Conservation (phyloP, 31 red algal genomes). For the Pterothamnion heteromorphum region DNA sequence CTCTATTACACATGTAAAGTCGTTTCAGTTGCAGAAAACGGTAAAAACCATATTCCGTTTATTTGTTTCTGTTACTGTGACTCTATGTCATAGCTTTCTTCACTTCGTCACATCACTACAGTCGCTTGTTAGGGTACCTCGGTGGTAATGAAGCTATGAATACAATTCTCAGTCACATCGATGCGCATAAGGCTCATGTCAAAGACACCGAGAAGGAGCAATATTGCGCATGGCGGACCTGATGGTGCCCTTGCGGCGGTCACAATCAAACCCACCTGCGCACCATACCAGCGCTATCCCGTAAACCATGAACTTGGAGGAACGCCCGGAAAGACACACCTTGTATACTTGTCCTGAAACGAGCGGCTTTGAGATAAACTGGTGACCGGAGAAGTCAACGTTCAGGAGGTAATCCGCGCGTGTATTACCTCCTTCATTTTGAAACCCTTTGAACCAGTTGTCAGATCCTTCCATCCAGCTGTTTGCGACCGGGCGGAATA, state of each 20-base stretch:
- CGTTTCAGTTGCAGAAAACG: too few species aligned
- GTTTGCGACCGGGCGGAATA: neutral
- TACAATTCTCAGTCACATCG: too few species aligned
- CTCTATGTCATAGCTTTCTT: too few species aligned
- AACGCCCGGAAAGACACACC: conserved; percentile 51
- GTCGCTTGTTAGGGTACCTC: too few species aligned
- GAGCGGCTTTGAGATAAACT: conserved; percentile 54
- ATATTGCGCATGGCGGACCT: too few species aligned
- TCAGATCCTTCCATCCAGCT: neutral
- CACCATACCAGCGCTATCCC: conserved; percentile 38
- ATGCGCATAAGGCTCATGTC: too few species aligned
- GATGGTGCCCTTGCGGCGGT: neutral
- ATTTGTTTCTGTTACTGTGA: too few species aligned
- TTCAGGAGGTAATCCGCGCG: conserved; percentile 21
- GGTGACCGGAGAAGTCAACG: conserved; percentile 54
- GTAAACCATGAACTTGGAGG: conserved; percentile 46
- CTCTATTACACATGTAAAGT: too few species aligned
- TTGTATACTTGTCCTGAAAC: neutral
- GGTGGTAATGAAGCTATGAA: too few species aligned
- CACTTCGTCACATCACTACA: too few species aligned
- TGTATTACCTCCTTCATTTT: conserved; percentile 53
- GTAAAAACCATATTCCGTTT: too few species aligned
- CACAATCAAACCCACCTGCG: neutral
- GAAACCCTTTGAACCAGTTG: conserved; percentile 57
- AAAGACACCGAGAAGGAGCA: too few species aligned